Base-by-base conservation (phyloP, 1,139 yeast species). In the Kazachstania sp. region DNA sequence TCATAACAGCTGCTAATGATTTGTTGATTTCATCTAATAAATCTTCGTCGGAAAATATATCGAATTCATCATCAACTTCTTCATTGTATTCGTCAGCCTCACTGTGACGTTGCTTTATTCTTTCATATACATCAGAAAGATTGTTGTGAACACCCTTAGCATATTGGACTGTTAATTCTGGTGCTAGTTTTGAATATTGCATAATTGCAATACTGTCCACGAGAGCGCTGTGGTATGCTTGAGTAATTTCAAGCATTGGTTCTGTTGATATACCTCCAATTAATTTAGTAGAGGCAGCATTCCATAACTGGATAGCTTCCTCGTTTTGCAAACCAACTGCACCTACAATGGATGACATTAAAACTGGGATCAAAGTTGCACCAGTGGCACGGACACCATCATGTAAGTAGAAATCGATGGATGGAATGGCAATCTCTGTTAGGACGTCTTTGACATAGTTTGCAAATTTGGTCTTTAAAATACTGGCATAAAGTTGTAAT, bases 351-450 rank as follows among this genome's bases (percentile, higher is more conserved):
- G 87, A 80, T 49, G 78, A 71, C 53, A 92, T 71, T 52, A 90
- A 71, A 8, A 88, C 80, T 1, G 97, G 92, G 58, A 90, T 79
- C 3, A 92, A 77, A 52, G 83, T 77, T 4, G 96, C 90, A 44
- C 96, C 90, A 20, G 95, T 79, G 28, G 86, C 87, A 60, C 98
- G 80, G 8, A 92, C 97, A 32, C 95, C 96, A 64, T 88, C 97
- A 64, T 88, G 97, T 60, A 90, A 77, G 63, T 86, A 88, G 63
- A 90, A 94, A 62, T 83, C 92, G 50, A 92, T 73, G 1, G 95
- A 88, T 7, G 97, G 97, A 34, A 88, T 71, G 23, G 90, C 85
- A 55, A 92, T 81, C 37, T 86, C 94, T 45, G 73, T 75, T 46
- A 87, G 79, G 51, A 90, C 78, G 59, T 86, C 94, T 45, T 77